These are phyloP conservation scores for Lodderomyces orthopsilosis DNA, from an alignment of 1,139 yeast genomes.

Conservation along the genomic window DNA sequence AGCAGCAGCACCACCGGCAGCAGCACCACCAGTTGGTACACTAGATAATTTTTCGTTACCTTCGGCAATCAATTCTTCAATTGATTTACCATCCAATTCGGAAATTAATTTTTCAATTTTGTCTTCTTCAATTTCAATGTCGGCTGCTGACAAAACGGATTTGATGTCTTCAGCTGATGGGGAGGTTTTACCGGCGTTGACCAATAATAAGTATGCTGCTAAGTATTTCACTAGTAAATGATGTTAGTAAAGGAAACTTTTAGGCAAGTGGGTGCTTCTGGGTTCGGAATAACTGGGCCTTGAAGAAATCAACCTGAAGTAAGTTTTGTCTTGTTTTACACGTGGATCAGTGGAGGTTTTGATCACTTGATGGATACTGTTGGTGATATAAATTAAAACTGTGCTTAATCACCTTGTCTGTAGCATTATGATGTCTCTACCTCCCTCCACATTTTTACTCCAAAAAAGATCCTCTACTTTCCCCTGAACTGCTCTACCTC, in stretches of 20 bases:
- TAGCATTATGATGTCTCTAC: no score
- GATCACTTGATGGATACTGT: no score
- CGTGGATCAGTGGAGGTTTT: no score
- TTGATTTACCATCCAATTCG: constrained; percentile 92
- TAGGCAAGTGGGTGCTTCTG: no score
- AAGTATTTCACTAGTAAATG: constrained; percentile 50
- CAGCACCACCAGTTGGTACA: constrained; percentile 97
- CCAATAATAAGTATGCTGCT: constrained; percentile 68
- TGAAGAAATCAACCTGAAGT: no score
- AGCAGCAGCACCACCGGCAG: constrained; percentile 68
- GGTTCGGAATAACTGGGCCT: no score
- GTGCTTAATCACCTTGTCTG: no score
- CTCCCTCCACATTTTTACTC: no score
- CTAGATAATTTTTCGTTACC: constrained; percentile 95
- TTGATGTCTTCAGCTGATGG: constrained; percentile 95
- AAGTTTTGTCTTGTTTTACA: no score
- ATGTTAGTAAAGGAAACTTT: not conserved
- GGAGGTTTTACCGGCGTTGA: constrained; percentile 64
- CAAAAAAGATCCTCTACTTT: not conserved
- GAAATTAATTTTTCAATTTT: constrained; percentile 81
- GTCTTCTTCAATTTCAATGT: constrained; percentile 91
- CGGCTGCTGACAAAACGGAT: constrained; percentile 86
- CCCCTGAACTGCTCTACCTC: not conserved
- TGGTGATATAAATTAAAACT: no score
- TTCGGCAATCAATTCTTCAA: constrained; percentile 90